Evolutionary conservation across 768 basidiomycete genomes (phyloP).

Genomic region (Leccinum rimulosum): DNA sequence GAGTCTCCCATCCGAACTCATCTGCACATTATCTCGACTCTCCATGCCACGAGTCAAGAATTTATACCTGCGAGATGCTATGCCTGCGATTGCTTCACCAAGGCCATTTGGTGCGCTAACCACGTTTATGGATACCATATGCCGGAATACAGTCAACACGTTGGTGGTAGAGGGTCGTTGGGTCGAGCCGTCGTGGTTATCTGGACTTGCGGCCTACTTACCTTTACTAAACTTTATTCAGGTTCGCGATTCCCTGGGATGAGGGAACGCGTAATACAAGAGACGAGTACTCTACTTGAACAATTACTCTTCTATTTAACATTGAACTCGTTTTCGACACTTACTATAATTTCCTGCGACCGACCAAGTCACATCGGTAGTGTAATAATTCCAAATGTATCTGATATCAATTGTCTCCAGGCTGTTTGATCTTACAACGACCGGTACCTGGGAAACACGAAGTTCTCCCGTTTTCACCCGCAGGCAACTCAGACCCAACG

Average conservation of each 20-base stretch:
- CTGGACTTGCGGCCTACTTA: slow-evolving; percentile 12
- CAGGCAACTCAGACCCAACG: background rate
- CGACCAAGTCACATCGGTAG: slow-evolving; percentile 1
- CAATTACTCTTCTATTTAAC: slow-evolving; percentile 3
- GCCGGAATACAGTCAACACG: slow-evolving; percentile 6
- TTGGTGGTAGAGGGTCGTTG: slow-evolving; percentile 30
- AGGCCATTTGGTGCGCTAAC: slow-evolving; percentile 43
- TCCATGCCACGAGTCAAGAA: slow-evolving; percentile 46
- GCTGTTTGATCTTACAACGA: background rate
- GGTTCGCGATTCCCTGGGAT: slow-evolving; percentile 9
- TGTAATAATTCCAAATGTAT: background rate
- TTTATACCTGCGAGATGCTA: slow-evolving; percentile 48
- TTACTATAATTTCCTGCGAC: background rate
- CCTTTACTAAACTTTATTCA: slow-evolving; percentile 14
- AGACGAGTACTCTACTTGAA: slow-evolving; percentile 4
- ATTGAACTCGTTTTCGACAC: slow-evolving; percentile 1
- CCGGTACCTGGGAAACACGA: background rate
- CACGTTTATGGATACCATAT: slow-evolving; percentile 7
- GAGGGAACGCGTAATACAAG: slow-evolving; percentile 7
- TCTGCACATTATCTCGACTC: slow-evolving; percentile 49
- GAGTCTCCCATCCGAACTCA: slow-evolving; percentile 62
- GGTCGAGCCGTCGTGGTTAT: slow-evolving; percentile 16
- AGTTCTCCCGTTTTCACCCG: background rate
- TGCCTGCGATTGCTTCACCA: background rate
- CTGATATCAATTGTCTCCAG: background rate